Base-by-base conservation (phyloP, 257 asterid genomes). In the Solanum verrucosum region DNA sequence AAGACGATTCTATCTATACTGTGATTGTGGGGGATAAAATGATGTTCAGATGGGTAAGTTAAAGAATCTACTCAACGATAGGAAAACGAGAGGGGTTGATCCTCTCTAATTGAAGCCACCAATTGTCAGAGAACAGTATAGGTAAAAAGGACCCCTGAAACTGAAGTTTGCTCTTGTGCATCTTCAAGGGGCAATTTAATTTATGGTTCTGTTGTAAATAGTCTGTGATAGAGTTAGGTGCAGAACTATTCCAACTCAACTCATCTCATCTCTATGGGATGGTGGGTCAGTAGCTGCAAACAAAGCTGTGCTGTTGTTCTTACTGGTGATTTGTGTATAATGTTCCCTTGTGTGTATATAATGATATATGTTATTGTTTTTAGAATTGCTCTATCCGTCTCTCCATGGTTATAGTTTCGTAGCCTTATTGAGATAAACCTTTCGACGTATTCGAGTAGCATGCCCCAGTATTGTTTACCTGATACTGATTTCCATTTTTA, bases 1-100 rank as follows among this genome's bases (percentile, higher is more conserved):
- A 88, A 75, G 97, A 93, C 60, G 96, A 95, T 92, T 56, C 13
- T 49, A 29, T 56, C 35, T 82, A 49, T 82, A 46, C 70, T 49
- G 44, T 67, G 85, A 31, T 81, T 46, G 46, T 49, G 68, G 67
- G 70, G 85, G 85, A 81, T 81, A 81, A 44, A 42, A 27, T 27
- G 68, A 46, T 46, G 85, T 81, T 44, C 42, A 81, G 67, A 46
- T 27, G 85, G 65, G 6, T 3, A 81, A 27, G 85, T 46, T 46
- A 16, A 46, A 49, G 29, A 82, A 31, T 20, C 25, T 10, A 49
- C 42, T 29, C 85, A 49, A 37, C 11, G 16, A 49, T 33, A 46
- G 42, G 70, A 21, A 9, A 82, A 18, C 7, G 7, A 46, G 85
- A 49, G 44, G 11, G 42, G 42, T 82, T 82, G 42, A 44, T 79